Base-by-base conservation (phyloP, 805 yeast species). In the Helenozyma baotianmanensis region DNA sequence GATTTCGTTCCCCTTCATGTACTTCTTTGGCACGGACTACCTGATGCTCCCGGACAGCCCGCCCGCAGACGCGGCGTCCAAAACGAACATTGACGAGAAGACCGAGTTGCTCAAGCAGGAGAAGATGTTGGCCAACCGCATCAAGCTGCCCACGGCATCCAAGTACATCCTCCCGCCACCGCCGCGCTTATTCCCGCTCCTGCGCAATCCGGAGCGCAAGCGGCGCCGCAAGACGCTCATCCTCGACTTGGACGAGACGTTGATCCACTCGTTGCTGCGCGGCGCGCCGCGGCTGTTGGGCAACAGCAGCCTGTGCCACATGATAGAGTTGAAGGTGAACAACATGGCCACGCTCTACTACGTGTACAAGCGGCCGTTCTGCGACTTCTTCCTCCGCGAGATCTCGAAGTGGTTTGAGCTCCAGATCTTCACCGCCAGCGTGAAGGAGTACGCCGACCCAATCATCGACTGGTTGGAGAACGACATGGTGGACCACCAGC, bases 361-460 rank as follows among this genome's bases (percentile, higher is more conserved):
- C 54, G 96, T 92, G 16, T 85, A 86, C 52, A 90, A 90, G 54
- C 67, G 98, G 33, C 98, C 98, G 0, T 82, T 72, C 53, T 92
- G 96, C 55, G 96, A 87, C 56, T 74, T 78, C 43, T 92, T 92
- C 50, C 65, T 92, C 16, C 67, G 76, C 38, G 80, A 80, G 40
- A 92, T 88, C 7, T 68, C 81, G 32, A 76, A 77, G 47, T 90
- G 97, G 97, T 92, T 76, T 60, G 82, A 87, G 46, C 64, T 92
- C 26, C 89, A 88, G 21, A 78, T 94, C 8, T 92, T 92, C 66
- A 92, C 98, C 0, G 98, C 98, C 2, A 82, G 95, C 24, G 89
- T 92, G 40, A 77, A 80, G 56, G 96, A 87, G 53, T 92, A 92
- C 51, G 97, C 98, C 0, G 98, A 92, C 51, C 97, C 98, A 0